phyloP scores from a whole-genome alignment of 495 filamentous ascomycete species.

The Lasiosphaeris hirsuta region DNA sequence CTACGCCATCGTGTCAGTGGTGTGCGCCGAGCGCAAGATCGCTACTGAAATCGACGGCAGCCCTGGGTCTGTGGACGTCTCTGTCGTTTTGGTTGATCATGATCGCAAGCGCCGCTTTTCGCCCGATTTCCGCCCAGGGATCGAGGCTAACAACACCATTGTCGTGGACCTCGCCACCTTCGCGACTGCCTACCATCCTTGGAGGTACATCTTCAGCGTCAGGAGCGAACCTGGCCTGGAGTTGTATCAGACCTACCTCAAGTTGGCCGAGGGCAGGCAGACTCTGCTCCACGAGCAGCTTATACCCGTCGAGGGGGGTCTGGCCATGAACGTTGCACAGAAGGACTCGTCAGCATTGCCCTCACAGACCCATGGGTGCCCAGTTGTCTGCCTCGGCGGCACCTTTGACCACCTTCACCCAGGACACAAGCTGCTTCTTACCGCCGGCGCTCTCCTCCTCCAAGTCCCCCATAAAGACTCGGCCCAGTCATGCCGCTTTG shows the following conservation, averaged over 20 bases:
- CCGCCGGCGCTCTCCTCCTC: slow-evolving; percentile 73
- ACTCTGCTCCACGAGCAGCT: slow-evolving; percentile 42
- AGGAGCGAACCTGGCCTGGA: slow-evolving; percentile 54
- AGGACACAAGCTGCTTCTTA: slow-evolving; percentile 92
- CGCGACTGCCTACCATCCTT: slow-evolving; percentile 59
- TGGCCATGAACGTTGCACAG: slow-evolving; percentile 35
- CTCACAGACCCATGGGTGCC: slow-evolving; percentile 27
- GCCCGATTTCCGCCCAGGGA: slow-evolving; percentile 26
- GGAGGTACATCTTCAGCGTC: slow-evolving; percentile 68
- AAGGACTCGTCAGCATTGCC: slow-evolving; percentile 5
- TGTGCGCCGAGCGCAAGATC: slow-evolving; percentile 58
- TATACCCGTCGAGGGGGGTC: slow-evolving; percentile 45
- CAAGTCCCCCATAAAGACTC: slow-evolving; percentile 44
- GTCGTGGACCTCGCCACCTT: slow-evolving; percentile 65
- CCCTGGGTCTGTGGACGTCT: slow-evolving; percentile 70
- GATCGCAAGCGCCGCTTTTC: slow-evolving; percentile 37
- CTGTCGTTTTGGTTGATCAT: slow-evolving; percentile 69
- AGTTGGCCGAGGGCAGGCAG: slow-evolving; percentile 44
- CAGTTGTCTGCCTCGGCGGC: slow-evolving; percentile 74
- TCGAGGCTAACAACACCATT: slow-evolving; percentile 45
- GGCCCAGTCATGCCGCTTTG: slow-evolving; percentile 50
- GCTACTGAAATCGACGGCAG: slow-evolving; percentile 58
- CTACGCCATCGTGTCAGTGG: slow-evolving; percentile 71
- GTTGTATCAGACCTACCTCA: slow-evolving; percentile 40
- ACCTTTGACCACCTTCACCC: slow-evolving; percentile 96